These are phyloP conservation scores for Penicillium alfredii DNA, from an alignment of 495 filamentous ascomycete species.

Conservation along the genomic window DNA sequence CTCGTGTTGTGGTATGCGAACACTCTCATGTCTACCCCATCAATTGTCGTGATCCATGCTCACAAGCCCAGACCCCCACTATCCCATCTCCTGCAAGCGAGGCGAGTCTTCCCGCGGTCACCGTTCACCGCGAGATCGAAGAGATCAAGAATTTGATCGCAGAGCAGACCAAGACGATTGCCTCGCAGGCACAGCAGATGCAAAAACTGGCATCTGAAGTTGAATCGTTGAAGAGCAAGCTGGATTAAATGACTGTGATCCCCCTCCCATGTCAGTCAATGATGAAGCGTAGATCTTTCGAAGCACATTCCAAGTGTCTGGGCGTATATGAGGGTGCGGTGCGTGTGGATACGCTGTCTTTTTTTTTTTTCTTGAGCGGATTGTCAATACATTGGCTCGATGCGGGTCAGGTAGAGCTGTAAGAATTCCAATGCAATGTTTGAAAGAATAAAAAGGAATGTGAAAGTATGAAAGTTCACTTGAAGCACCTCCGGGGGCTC, in stretches of 20 bases:
- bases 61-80: conserved; percentile 16
- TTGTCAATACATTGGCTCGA: conserved; percentile 24
- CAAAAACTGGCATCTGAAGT: conserved; percentile 41
- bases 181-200: conserved; percentile 40
- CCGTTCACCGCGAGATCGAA: conserved; percentile 37
- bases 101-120: conserved; percentile 11
- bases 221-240: conserved; percentile 41
- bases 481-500: no score
- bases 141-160: conserved; percentile 41
- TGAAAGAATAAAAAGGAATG: no score
- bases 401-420: conserved; percentile 10
- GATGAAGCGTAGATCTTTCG: conserved; percentile 2
- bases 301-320: conserved; percentile 7
- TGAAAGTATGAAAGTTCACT: no score
- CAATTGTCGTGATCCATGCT: neutral
- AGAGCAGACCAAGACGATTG: conserved; percentile 42
- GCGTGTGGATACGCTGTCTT: conserved; percentile 21
- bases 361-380: conserved; percentile 20
- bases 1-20: conserved; percentile 4
- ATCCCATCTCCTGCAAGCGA: conserved; percentile 18
- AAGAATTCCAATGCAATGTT: no score
- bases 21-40: neutral
- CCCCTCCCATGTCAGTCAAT: no score
- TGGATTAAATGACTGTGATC: conserved; percentile 31
- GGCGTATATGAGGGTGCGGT: conserved; percentile 12